Conservation (phyloP, 306 rosid species). For the Fragaria nilgerrensis region DNA sequence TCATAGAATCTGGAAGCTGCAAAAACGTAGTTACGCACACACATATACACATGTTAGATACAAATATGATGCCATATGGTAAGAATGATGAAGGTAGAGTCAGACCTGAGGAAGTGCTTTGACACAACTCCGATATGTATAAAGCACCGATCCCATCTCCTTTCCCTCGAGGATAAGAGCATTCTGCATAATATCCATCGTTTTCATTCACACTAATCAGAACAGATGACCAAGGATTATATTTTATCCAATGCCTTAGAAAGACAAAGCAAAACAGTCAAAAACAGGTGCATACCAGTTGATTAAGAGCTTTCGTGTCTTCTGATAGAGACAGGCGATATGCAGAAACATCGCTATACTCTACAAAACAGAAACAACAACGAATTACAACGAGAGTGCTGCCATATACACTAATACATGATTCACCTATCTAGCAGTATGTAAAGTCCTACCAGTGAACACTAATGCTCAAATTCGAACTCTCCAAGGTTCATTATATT, state of each 20-base stretch:
- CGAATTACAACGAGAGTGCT: neutral
- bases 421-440: neutral
- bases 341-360: conserved; percentile 86
- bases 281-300: conserved; percentile 56
- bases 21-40: conserved; percentile 4
- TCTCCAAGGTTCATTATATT: neutral
- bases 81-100: conserved; percentile 17
- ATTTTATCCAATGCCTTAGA: neutral
- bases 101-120: conserved; percentile 98
- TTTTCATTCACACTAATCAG: neutral
- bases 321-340: conserved; percentile 91
- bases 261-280: neutral
- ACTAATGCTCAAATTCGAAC: neutral
- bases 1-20: conserved; percentile 99
- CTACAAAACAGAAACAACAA: conserved; percentile 41
- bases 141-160: conserved; percentile 94
- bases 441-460: neutral
- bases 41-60: neutral
- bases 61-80: neutral
- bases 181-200: conserved; percentile 44
- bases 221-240: neutral
- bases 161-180: conserved; percentile 84
- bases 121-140: conserved; percentile 95
- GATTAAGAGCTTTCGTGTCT: conserved; percentile 97
- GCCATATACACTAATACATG: neutral